These are phyloP conservation scores for Antitrichia curtipendula DNA, from an alignment of 225 moss, liverwort and hornwort species.

Conservation along the genomic window DNA sequence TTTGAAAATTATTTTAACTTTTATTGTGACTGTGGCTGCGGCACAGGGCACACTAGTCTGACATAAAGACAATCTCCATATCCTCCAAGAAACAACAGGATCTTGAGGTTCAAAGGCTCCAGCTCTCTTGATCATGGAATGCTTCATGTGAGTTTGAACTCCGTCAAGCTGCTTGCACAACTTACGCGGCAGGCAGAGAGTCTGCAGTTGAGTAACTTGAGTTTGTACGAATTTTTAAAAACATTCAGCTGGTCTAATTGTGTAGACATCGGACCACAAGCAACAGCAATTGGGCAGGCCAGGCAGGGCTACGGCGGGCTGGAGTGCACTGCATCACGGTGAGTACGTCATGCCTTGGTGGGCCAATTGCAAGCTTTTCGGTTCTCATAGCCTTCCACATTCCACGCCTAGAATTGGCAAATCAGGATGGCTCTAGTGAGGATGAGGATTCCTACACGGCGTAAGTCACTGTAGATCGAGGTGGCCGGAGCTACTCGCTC, in stretches of 20 bases:
- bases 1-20: too few relatives aligned
- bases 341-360: not conserved
- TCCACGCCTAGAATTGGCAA: not conserved
- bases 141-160: not conserved
- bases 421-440: not conserved
- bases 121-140: not conserved
- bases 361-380: not conserved
- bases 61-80: not conserved
- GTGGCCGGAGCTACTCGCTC: not conserved
- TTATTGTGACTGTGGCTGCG: too few relatives aligned
- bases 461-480: not conserved
- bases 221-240: not conserved
- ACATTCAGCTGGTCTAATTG: not conserved
- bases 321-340: not conserved
- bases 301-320: not conserved
- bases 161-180: not conserved
- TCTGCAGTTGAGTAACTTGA: too few relatives aligned
- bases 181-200: too few relatives aligned
- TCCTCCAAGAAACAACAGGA: not conserved
- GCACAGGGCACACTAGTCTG: too few relatives aligned
- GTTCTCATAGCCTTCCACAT: not conserved
- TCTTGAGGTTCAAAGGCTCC: not conserved
- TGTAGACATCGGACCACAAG: slow-evolving; percentile 3
- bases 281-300: not conserved
- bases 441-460: not conserved